Evolutionary conservation across 164 flowering plant species (phyloP).

Genomic region (Sedum album): DNA sequence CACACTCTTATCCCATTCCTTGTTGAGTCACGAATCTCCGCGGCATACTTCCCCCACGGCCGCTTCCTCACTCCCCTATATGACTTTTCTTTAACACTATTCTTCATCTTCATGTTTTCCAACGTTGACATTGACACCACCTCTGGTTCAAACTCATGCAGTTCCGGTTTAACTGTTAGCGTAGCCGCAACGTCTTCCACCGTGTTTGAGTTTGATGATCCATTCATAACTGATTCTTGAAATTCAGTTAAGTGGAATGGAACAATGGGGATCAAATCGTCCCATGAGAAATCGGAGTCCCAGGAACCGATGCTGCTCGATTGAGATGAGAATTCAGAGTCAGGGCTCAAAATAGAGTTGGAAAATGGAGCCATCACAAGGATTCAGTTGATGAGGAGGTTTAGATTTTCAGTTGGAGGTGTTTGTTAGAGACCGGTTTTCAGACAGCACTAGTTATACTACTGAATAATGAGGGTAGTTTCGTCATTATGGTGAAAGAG

Average conservation of each 20-base stretch:
- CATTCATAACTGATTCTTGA: not conserved
- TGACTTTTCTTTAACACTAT: not conserved
- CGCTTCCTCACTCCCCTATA: constrained; percentile 54
- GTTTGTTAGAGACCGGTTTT: not conserved
- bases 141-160: not conserved
- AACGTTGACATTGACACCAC: not conserved
- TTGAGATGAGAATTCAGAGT: not conserved
- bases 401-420: constrained; percentile 1
- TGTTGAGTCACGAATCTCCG: constrained; percentile 61
- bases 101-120: not conserved
- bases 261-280: not conserved
- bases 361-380: not conserved
- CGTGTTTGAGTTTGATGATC: too few species aligned
- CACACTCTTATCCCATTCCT: constrained; percentile 54
- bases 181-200: not conserved
- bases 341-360: not conserved
- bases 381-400: too few species aligned
- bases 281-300: not conserved
- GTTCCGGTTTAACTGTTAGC: not conserved
- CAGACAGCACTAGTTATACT: not conserved
- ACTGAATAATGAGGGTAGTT: not conserved
- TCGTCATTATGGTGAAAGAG: not conserved
- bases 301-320: not conserved
- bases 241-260: not conserved
- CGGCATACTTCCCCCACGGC: constrained; percentile 64